phyloP scores from a whole-genome alignment of 2,329 filamentous ascomycete genomes.

The Boeremia exigua region DNA sequence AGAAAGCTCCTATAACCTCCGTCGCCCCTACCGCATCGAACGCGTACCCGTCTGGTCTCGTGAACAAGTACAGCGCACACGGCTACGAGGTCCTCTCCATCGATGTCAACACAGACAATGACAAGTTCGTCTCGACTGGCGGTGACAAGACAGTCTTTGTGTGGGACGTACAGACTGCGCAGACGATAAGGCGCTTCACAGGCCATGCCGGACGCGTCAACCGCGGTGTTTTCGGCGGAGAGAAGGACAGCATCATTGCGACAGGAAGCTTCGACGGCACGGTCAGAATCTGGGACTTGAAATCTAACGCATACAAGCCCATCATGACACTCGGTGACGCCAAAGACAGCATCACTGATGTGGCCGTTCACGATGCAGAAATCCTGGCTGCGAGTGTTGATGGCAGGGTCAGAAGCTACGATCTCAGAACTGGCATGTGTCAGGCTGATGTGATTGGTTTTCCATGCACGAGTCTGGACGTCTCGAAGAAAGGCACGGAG shows the following conservation, averaged over 20 bases:
- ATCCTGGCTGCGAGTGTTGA: conserved; percentile 83
- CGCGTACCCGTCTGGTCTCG: conserved; percentile 57
- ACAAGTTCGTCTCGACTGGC: conserved; percentile 83
- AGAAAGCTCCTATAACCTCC: conserved; percentile 53
- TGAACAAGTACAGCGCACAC: conserved; percentile 89
- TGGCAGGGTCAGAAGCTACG: conserved; percentile 80
- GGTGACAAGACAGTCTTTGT: conserved; percentile 91
- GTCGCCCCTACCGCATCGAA: conserved; percentile 40
- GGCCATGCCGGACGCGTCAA: conserved; percentile 79
- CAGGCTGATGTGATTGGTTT: conserved; percentile 49
- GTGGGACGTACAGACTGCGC: conserved; percentile 87
- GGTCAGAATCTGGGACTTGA: conserved; percentile 69
- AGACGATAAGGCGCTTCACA: conserved; percentile 76
- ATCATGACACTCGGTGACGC: conserved; percentile 78
- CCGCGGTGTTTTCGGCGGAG: conserved; percentile 77
- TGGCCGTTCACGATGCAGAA: conserved; percentile 53
- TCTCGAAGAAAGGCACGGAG: conserved; percentile 75
- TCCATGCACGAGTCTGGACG: conserved; percentile 75
- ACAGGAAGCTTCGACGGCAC: conserved; percentile 76
- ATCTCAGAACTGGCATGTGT: conserved; percentile 76
- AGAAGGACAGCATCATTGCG: conserved; percentile 74
- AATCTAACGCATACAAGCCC: conserved; percentile 59
- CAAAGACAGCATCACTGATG: conserved; percentile 66
- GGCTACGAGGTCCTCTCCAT: conserved; percentile 91
- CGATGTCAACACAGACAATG: conserved; percentile 74